Conservation (phyloP, 23 red algal species). For the Gracilariopsis chorda region DNA sequence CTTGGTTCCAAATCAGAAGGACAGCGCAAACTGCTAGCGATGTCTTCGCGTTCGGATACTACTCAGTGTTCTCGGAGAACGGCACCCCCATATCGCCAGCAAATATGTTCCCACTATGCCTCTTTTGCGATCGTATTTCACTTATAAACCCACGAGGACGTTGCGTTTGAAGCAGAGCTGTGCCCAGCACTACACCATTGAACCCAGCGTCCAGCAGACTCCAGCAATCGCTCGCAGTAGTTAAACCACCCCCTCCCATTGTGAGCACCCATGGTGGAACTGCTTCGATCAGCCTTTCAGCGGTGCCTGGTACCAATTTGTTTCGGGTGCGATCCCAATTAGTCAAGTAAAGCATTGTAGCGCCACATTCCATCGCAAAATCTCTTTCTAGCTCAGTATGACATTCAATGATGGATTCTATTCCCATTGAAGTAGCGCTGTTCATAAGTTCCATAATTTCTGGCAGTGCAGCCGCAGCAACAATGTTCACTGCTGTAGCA, state of each 20-base stretch:
- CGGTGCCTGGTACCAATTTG: constrained; percentile 36
- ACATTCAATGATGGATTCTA: constrained; percentile 95
- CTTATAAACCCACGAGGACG: constrained; percentile 27
- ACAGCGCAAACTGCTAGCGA: no score
- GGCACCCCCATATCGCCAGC: constrained; percentile 29
- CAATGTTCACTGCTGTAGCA: constrained; percentile 78
- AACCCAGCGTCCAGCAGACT: constrained; percentile 70
- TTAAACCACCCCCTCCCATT: constrained; percentile 68
- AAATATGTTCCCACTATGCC: constrained; percentile 23
- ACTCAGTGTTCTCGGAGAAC: background rate
- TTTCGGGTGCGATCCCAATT: constrained; percentile 78
- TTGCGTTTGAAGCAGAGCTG: constrained; percentile 48
- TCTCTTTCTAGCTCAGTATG: constrained; percentile 85
- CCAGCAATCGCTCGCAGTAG: constrained; percentile 72
- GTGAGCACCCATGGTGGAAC: constrained; percentile 78
- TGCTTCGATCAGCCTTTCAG: constrained; percentile 23
- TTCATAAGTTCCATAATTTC: constrained; percentile 90
- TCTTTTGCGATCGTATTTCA: constrained; percentile 64
- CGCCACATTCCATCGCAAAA: constrained; percentile 88
- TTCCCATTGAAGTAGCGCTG: constrained; percentile 79
- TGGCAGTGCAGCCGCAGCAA: constrained; percentile 78
- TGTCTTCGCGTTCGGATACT: no score
- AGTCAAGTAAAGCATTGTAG: constrained; percentile 76
- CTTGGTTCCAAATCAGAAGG: no score
- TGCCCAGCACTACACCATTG: constrained; percentile 84